These are phyloP conservation scores for Singerocomus rubriflavus DNA, from an alignment of 1,284 basidiomycete species.

Conservation along the genomic window DNA sequence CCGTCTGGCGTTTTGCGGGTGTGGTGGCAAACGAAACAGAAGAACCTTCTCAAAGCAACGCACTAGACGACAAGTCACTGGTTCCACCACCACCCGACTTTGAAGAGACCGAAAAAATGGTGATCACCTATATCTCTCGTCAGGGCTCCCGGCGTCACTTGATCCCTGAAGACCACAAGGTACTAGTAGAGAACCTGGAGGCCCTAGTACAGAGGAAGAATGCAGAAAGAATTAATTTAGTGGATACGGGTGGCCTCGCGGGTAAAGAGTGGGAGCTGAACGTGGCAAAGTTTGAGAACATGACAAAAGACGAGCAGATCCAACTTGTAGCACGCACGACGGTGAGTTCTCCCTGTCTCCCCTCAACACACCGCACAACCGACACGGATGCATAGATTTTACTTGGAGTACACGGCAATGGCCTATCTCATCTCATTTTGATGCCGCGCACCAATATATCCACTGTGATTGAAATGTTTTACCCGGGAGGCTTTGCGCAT, in stretches of 20 bases:
- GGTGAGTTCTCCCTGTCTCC: conserved; percentile 35
- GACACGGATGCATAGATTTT: conserved; percentile 49
- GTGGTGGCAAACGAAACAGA: conserved; percentile 27
- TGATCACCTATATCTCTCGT: conserved; percentile 75
- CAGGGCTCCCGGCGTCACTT: conserved; percentile 59
- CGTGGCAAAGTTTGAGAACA: conserved; percentile 60
- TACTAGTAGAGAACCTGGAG: conserved; percentile 54
- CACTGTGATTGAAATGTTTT: conserved; percentile 81
- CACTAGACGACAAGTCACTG: neutral
- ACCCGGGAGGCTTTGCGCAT: conserved; percentile 72
- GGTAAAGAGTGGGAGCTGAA: conserved; percentile 55
- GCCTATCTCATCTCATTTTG: conserved; percentile 74
- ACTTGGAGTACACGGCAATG: conserved; percentile 79
- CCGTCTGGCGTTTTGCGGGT: conserved; percentile 63
- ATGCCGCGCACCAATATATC: conserved; percentile 67
- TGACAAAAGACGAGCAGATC: conserved; percentile 74
- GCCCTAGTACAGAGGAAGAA: conserved; percentile 50
- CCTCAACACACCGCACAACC: too few species aligned
- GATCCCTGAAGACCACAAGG: conserved; percentile 55
- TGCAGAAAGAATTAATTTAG: conserved; percentile 5
- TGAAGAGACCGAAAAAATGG: conserved; percentile 41
- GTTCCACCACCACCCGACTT: conserved; percentile 19
- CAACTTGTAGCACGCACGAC: conserved; percentile 61
- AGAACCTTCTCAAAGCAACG: neutral
- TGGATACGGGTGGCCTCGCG: conserved; percentile 10